Evolutionary conservation across 1,284 basidiomycete genomes (phyloP).

Genomic region (Rhodotorula sp.): DNA sequence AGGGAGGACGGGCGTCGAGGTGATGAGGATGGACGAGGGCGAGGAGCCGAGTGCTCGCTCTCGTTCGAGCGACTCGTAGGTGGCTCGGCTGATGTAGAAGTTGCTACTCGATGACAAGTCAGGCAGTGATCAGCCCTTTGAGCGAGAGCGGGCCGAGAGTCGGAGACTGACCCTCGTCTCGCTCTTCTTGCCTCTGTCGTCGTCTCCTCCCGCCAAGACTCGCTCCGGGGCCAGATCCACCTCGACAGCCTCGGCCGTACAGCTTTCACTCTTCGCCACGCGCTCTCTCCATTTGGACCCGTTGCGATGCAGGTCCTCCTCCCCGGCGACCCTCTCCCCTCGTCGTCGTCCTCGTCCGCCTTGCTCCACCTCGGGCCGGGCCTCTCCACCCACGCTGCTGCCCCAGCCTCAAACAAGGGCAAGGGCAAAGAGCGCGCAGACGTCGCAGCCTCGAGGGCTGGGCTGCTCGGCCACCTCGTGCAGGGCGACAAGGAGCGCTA

Average conservation of each 20-base stretch:
- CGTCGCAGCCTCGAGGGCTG: conserved; percentile 24
- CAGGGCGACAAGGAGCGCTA: conserved; percentile 19
- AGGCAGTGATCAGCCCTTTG: no score
- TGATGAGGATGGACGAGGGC: neutral
- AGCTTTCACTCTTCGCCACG: neutral
- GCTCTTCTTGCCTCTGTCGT: no score
- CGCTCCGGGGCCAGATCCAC: no score
- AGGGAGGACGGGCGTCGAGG: neutral
- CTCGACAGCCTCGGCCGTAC: neutral
- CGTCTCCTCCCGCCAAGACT: no score
- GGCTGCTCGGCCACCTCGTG: conserved; percentile 27
- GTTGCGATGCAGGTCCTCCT: conserved; percentile 26
- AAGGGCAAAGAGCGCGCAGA: conserved; percentile 23
- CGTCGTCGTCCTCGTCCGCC: conserved; percentile 10
- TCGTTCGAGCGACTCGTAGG: no score
- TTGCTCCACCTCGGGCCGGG: conserved; percentile 40
- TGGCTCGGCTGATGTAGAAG: no score
- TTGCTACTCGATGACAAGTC: no score
- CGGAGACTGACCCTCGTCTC: no score
- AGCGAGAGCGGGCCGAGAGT: no score
- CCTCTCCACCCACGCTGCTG: neutral
- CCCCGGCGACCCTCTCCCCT: conserved; percentile 37
- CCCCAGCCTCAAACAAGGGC: neutral
- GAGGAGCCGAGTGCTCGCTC: no score
- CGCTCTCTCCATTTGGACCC: neutral